phyloP scores from a whole-genome alignment of 164 flowering plant genomes.

The Piper longum region DNA sequence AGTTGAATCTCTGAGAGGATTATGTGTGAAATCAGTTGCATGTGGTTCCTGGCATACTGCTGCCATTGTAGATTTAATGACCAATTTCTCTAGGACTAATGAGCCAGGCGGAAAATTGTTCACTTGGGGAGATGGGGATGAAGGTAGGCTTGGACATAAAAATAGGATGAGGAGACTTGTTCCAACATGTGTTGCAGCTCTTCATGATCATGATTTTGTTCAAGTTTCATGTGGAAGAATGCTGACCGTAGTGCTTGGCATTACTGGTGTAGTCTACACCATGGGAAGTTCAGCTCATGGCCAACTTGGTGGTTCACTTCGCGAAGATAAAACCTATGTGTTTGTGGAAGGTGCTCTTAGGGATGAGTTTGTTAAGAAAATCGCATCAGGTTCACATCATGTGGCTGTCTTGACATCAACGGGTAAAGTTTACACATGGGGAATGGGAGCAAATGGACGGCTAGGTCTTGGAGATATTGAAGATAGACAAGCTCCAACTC shows the following conservation, averaged over 20 bases:
- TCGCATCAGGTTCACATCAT: slow-evolving; percentile 53
- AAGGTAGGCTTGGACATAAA: slow-evolving; percentile 50
- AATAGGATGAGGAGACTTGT: slow-evolving; percentile 34
- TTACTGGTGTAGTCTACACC: slow-evolving; percentile 41
- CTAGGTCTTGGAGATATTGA: slow-evolving; percentile 46
- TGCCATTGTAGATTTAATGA: slow-evolving; percentile 42
- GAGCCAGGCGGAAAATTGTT: slow-evolving; percentile 34
- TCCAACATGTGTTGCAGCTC: slow-evolving; percentile 49
- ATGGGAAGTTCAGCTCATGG: slow-evolving; percentile 57
- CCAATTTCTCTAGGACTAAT: slow-evolving; percentile 18
- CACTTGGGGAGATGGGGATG: slow-evolving; percentile 77
- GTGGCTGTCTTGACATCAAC: slow-evolving; percentile 40
- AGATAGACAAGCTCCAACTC: slow-evolving; percentile 38
- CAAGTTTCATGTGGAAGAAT: slow-evolving; percentile 57
- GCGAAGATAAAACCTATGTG: slow-evolving; percentile 32
- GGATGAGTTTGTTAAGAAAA: slow-evolving; percentile 35
- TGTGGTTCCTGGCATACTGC: slow-evolving; percentile 82
- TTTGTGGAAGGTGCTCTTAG: slow-evolving; percentile 48
- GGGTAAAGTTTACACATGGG: slow-evolving; percentile 57
- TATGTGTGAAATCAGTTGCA: slow-evolving; percentile 42
- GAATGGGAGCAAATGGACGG: slow-evolving; percentile 51
- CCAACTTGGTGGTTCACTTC: slow-evolving; percentile 46
- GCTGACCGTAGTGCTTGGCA: slow-evolving; percentile 47
- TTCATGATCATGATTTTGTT: slow-evolving; percentile 42
- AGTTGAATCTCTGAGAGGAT: slow-evolving; percentile 46